Percentiles rank a stretch among this genome's conserved stretches.
These are phyloP conservation scores for Aureobasidium sp. DNA, from an alignment of 2,329 filamentous ascomycete genomes.

Conservation along the genomic window DNA sequence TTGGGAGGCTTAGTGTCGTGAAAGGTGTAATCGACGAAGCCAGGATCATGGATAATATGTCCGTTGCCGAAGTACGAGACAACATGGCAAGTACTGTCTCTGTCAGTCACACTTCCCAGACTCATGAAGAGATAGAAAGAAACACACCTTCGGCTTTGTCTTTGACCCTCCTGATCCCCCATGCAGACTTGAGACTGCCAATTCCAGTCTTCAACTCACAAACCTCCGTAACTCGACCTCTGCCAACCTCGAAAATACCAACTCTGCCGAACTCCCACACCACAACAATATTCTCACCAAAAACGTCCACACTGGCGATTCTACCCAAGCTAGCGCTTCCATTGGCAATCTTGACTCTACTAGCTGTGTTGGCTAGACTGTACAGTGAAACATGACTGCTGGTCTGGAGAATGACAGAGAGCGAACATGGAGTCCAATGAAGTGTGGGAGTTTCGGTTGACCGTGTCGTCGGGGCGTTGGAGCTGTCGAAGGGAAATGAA, in stretches of 20 bases:
- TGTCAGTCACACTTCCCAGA: constrained; percentile 15
- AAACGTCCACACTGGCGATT: constrained; percentile 37
- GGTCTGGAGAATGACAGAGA: constrained; percentile 33
- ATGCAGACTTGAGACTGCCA: constrained; percentile 17
- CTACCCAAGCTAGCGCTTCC: constrained; percentile 41
- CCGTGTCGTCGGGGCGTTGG: constrained; percentile 14
- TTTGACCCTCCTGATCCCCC: constrained; percentile 16
- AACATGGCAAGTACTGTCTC: constrained; percentile 50
- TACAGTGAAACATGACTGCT: constrained; percentile 32
- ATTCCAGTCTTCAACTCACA: constrained; percentile 25
- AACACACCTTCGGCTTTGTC: constrained; percentile 9
- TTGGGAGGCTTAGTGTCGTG: constrained; percentile 57
- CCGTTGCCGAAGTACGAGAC: constrained; percentile 59
- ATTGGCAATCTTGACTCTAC: constrained; percentile 38
- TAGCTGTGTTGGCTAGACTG: constrained; percentile 33
- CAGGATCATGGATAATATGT: constrained; percentile 62
- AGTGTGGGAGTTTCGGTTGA: constrained; percentile 15
- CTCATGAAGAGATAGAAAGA: no score
- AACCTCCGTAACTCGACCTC: constrained; percentile 23
- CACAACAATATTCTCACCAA: constrained; percentile 32
- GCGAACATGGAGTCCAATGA: constrained; percentile 31
- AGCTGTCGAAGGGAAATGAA: constrained; percentile 16
- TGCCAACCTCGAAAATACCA: constrained; percentile 40
- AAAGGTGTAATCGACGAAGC: constrained; percentile 49
- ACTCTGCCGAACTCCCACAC: constrained; percentile 41